Conservation (phyloP, 257 asterid genomes). For the Nicotiana noctiflora region DNA sequence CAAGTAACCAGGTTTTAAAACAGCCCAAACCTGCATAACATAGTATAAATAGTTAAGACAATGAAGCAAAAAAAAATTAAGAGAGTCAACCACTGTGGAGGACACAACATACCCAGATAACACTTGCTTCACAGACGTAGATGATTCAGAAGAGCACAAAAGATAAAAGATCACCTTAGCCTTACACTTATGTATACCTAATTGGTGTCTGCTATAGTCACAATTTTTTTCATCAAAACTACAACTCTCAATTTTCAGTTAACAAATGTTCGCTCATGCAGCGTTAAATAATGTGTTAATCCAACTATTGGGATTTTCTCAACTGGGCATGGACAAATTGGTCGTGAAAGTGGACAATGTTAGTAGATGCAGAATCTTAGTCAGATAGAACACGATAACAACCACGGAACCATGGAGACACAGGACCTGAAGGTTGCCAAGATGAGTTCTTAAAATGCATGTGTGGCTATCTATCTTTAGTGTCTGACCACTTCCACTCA, state of each 20-base stretch:
- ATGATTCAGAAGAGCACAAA: not conserved
- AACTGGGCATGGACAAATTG: not conserved
- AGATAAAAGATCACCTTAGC: not conserved
- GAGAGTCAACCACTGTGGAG: not conserved
- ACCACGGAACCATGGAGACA: not conserved
- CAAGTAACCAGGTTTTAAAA: constrained; percentile 83
- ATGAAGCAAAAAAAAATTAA: not conserved
- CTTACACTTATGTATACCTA: not conserved
- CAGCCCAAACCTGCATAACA: constrained; percentile 80
- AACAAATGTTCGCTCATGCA: not conserved
- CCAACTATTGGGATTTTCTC: not conserved
- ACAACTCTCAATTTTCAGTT: not conserved
- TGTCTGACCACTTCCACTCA: not conserved
- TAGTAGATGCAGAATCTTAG: not conserved
- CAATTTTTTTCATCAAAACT: not conserved
- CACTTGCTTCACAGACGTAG: not conserved
- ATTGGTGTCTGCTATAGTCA: not conserved
- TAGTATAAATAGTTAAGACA: not conserved
- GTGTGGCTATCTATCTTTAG: not conserved
- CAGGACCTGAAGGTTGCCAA: not conserved
- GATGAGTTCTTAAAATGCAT: not conserved
- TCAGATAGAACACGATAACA: not conserved
- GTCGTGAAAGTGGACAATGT: not conserved
- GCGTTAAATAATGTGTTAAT: not conserved
- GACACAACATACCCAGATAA: not conserved